Percentiles rank a stretch among this genome's conserved stretches.
These are phyloP conservation scores for Cladosporium sp. DNA, from an alignment of 2,329 filamentous ascomycete species.

Conservation along the genomic window DNA sequence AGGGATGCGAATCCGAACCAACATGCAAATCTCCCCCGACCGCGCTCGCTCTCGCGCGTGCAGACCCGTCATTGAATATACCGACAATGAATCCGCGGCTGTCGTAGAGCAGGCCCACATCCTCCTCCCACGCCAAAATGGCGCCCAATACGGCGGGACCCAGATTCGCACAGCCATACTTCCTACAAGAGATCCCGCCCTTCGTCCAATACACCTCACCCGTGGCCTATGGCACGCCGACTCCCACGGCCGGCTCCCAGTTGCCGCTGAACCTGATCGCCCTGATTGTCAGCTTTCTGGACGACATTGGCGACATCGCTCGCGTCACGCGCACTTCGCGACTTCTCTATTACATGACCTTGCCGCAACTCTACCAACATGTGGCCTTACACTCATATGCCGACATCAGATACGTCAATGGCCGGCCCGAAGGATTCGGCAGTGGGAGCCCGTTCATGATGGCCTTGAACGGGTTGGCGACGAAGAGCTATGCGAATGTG, in stretches of 20 bases:
- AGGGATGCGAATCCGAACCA: not conserved
- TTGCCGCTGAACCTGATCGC: conserved; percentile 58
- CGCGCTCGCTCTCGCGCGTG: not conserved
- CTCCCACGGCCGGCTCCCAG: conserved; percentile 16
- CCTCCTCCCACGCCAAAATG: not conserved
- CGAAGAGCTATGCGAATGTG: conserved; percentile 49
- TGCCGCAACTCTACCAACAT: conserved; percentile 56
- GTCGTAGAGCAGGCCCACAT: not conserved
- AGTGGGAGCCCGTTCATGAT: conserved; percentile 60
- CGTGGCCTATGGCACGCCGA: conserved; percentile 14
- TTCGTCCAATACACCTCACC: conserved; percentile 27
- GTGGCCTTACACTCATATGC: conserved; percentile 56
- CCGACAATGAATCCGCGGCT: not conserved
- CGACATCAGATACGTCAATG: conserved; percentile 55
- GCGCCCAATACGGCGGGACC: too few species aligned
- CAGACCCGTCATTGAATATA: not conserved
- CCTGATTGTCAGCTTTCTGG: conserved; percentile 54
- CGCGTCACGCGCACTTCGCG: conserved; percentile 57
- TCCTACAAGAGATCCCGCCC: conserved; percentile 20
- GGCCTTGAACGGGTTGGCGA: conserved; percentile 59
- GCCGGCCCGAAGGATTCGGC: conserved; percentile 58
- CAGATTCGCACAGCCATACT: not conserved
- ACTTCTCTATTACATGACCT: conserved; percentile 61
- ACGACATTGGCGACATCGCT: conserved; percentile 56
- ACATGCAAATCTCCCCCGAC: not conserved